A percentile compares a stretch with the other conserved stretches of the same genome.
phyloP scores from a whole-genome alignment of 1,284 basidiomycete genomes.

The Somion occarium region DNA sequence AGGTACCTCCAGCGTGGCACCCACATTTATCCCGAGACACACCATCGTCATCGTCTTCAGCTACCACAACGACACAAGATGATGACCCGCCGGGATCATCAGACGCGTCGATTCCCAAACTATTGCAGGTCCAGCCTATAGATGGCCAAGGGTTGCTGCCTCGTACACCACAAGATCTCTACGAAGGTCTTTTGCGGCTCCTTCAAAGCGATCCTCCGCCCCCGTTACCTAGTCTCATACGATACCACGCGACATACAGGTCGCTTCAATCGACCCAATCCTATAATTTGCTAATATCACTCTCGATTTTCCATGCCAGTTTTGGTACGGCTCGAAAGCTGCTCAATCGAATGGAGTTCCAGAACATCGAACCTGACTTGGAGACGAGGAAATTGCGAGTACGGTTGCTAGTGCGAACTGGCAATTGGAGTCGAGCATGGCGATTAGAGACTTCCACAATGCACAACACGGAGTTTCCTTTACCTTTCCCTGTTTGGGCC shows the following conservation, averaged over 20 bases:
- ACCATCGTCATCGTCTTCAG: no score
- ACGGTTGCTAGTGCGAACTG: constrained; percentile 30
- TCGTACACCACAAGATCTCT: constrained; percentile 28
- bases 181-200: constrained; percentile 41
- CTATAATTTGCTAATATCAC: constrained; percentile 28
- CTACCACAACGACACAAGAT: constrained; percentile 4
- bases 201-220: constrained; percentile 19
- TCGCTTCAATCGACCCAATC: constrained; percentile 24
- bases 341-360: constrained; percentile 25
- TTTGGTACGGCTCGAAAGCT: constrained; percentile 25
- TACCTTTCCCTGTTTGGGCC: constrained; percentile 27
- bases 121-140: no score
- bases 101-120: constrained; percentile 1
- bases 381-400: constrained; percentile 29
- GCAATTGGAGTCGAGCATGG: constrained; percentile 30
- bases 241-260: constrained; percentile 16
- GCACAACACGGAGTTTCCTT: constrained; percentile 6
- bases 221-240: constrained; percentile 11
- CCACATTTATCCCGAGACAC: no score
- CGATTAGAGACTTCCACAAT: constrained; percentile 15
- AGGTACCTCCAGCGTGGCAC: no score
- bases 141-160: no score
- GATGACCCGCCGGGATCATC: constrained; percentile 12
- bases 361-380: constrained; percentile 22
- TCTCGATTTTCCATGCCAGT: constrained; percentile 19